Evolutionary conservation across 768 basidiomycete genomes (phyloP).

Genomic region (Termitomyces bulborhizus): DNA sequence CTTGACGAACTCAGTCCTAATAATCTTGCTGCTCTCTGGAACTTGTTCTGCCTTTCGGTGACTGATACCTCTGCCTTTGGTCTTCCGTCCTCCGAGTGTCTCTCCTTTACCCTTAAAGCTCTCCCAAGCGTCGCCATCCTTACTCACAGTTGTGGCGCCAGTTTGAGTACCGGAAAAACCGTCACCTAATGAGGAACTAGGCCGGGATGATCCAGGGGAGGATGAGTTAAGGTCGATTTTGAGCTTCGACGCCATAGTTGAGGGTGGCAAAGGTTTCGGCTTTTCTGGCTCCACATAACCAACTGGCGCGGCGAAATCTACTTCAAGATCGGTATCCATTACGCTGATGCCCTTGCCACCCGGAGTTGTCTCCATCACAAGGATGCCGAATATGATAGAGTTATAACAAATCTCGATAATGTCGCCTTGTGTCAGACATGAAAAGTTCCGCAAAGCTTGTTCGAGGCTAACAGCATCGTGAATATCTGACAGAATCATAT

Average conservation of each 20-base stretch:
- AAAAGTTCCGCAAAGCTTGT: conserved; percentile 90
- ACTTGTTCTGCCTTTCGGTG: conserved; percentile 79
- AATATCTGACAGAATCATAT: not conserved
- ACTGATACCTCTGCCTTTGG: conserved; percentile 91
- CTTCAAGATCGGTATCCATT: conserved; percentile 95
- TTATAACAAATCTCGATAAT: conserved; percentile 99
- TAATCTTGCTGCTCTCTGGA: conserved; percentile 79
- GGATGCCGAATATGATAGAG: conserved; percentile 87
- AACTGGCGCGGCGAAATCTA: conserved; percentile 91
- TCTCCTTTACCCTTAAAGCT: conserved; percentile 96
- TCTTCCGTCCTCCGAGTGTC: conserved; percentile 83
- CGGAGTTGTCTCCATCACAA: conserved; percentile 91
- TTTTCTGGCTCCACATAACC: conserved; percentile 94
- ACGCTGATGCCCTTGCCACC: conserved; percentile 85
- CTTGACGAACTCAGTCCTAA: conserved; percentile 75
- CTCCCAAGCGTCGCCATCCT: conserved; percentile 84
- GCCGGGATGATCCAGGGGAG: conserved; percentile 81
- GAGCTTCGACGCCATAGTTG: conserved; percentile 95
- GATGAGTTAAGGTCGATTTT: conserved; percentile 88
- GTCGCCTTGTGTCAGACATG: conserved; percentile 88
- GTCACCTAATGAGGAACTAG: conserved; percentile 67
- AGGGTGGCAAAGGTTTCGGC: conserved; percentile 69
- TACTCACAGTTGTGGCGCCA: conserved; percentile 50
- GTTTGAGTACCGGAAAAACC: conserved; percentile 52
- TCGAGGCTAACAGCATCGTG: conserved; percentile 59